Evolutionary conservation across 2,329 filamentous ascomycete genomes (phyloP).

Genomic region (Microcyclospora pomicola): DNA sequence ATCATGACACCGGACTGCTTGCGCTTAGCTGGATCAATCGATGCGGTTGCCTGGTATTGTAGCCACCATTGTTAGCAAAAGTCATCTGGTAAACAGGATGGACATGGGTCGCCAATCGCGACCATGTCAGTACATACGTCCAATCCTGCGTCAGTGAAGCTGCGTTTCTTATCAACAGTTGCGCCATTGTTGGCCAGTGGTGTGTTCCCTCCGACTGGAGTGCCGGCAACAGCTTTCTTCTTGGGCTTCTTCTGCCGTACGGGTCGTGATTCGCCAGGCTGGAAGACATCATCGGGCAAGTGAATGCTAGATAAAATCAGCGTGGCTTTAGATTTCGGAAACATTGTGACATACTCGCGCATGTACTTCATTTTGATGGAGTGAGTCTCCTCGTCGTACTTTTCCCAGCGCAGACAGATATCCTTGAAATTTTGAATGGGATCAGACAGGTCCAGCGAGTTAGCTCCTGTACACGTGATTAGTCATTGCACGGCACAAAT

Average conservation of each 20-base stretch:
- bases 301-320: constrained; percentile 50
- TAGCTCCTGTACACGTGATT: constrained; percentile 40
- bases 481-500: constrained; percentile 5
- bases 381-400: constrained; percentile 61
- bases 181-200: background rate
- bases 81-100: too few relatives aligned
- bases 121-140: constrained; percentile 27
- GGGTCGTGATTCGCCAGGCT: constrained; percentile 51
- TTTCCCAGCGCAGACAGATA: constrained; percentile 62
- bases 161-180: constrained; percentile 28
- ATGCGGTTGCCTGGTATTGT: too few relatives aligned
- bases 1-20: too few relatives aligned
- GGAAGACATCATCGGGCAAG: constrained; percentile 81
- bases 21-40: too few relatives aligned
- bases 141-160: constrained; percentile 29
- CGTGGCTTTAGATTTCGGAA: background rate
- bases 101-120: background rate
- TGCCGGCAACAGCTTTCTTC: constrained; percentile 20
- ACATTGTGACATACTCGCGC: constrained; percentile 53
- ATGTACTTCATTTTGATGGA: constrained; percentile 71
- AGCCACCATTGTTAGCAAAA: too few relatives aligned
- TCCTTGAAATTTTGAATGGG: constrained; percentile 78
- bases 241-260: constrained; percentile 28
- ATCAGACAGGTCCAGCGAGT: constrained; percentile 62
- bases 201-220: constrained; percentile 4